Base-by-base conservation (phyloP, 208 protist species). In the Lotmaria passim region DNA sequence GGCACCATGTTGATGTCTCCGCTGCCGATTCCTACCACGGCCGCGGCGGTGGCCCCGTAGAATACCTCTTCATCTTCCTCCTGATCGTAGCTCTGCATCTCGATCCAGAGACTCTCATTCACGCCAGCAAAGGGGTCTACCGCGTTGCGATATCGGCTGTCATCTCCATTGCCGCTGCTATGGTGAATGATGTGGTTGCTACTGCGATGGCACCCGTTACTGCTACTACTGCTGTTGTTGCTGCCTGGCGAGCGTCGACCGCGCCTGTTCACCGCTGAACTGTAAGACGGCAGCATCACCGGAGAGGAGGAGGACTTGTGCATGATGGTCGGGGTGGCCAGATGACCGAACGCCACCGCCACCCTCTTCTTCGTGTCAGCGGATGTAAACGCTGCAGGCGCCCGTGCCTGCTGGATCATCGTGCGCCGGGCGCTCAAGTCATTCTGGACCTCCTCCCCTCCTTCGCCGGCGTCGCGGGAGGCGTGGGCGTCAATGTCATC, bases 1-100 rank as follows among this genome's bases (percentile, higher is more conserved):
- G 71, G 71, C 11, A 47, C 63, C 61, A 70, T 60, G 56, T 70
- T 76, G 57, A 77, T 77, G 46, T 77, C 71, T 3, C 71, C 71
- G 31, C 71, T 67, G 26, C 62, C 47, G 23, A 72, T 51, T 34
- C 64, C 51, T 26, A 63, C 52, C 21, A 66, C 51, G 21, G 66
- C 70, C 0, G 70, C 70, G 0, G 63, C 63, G 10, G 71, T 77
- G 12, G 63, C 71, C 17, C 71, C 71, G 62, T 74, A 71, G 48
- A 85, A 81, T 7, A 85, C 56, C 8, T 77, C 70, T 46, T 75
- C 73, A 55, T 89, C 72, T 46, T 83, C 70, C 53, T 78, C 65
- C 46, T 75, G 64, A 24, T 69, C 60, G 44, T 61, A 41, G 23
- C 26, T 47, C 56, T 82, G 70, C 36, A 64, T 47, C 39, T 80